Evolutionary conservation across 495 filamentous ascomycete genomes (phyloP).

Genomic region (Barbatosphaeria neglecta): DNA sequence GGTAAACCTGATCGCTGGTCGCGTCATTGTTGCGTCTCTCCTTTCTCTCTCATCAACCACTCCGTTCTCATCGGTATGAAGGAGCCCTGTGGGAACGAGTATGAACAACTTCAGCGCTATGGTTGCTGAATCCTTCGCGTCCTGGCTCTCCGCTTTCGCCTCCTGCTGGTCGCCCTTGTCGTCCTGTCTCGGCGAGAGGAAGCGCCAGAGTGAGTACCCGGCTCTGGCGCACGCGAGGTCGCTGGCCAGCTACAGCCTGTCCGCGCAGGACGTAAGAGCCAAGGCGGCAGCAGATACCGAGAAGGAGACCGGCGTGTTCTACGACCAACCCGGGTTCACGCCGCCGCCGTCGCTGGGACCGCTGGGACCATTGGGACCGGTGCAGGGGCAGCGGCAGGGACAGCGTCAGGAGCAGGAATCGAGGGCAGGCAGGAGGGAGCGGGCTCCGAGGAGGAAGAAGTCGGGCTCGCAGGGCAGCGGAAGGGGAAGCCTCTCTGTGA

Average conservation of each 20-base stretch:
- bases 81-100: conserved; percentile 6
- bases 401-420: conserved; percentile 14
- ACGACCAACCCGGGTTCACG: conserved; percentile 26
- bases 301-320: conserved; percentile 20
- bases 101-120: conserved; percentile 29
- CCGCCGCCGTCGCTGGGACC: conserved; percentile 21
- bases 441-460: conserved; percentile 17
- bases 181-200: conserved; percentile 22
- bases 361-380: too few relatives aligned
- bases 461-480: conserved; percentile 18
- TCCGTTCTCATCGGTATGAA: conserved; percentile 15
- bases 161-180: conserved; percentile 29
- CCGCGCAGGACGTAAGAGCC: background rate
- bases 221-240: background rate
- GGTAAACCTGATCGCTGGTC: conserved; percentile 18
- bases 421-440: conserved; percentile 16
- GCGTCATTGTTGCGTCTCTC: conserved; percentile 8
- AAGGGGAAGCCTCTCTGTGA: conserved; percentile 17
- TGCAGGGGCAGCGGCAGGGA: too few relatives aligned
- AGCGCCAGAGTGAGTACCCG: conserved; percentile 14
- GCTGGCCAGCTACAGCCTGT: background rate
- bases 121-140: conserved; percentile 24
- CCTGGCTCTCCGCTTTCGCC: conserved; percentile 28
- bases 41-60: conserved; percentile 10
- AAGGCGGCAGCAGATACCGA: conserved; percentile 5